These are phyloP conservation scores for Bonia amplexicaulis DNA, from an alignment of 176 grass and related monocot genomes.

Conservation along the genomic window DNA sequence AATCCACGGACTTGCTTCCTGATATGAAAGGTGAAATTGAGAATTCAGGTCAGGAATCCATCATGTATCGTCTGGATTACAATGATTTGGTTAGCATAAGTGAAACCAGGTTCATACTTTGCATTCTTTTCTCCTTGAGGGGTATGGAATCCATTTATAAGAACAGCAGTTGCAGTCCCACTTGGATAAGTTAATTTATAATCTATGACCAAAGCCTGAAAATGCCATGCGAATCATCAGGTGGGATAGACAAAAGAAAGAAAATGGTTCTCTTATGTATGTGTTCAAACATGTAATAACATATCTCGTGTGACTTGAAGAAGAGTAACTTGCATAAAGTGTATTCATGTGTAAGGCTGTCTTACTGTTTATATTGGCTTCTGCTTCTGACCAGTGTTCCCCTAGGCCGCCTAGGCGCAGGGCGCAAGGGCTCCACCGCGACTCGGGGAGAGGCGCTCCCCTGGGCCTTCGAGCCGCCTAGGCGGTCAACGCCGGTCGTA, in stretches of 20 bases:
- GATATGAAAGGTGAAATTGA: neutral
- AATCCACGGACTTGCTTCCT: slow-evolving; percentile 77
- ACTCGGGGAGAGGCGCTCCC: no score
- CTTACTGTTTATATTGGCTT: no score
- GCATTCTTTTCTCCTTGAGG: slow-evolving; percentile 72
- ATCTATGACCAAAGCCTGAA: slow-evolving; percentile 83
- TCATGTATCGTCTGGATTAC: neutral
- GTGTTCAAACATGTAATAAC: neutral
- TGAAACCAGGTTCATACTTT: slow-evolving; percentile 36
- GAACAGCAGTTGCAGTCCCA: slow-evolving; percentile 81
- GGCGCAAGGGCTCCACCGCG: no score
- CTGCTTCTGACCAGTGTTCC: no score
- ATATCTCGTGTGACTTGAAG: neutral
- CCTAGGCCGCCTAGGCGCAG: no score
- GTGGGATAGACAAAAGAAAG: neutral
- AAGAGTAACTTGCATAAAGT: neutral
- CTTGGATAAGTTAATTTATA: slow-evolving; percentile 89
- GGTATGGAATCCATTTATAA: slow-evolving; percentile 93
- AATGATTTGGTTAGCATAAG: neutral
- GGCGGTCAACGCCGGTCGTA: no score
- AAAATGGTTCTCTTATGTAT: neutral
- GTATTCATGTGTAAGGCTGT: neutral
- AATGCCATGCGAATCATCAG: slow-evolving; percentile 3
- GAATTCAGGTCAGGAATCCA: neutral
- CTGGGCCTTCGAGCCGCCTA: no score